Conservation (phyloP, 1,284 basidiomycete species). For the Abortiporus biennis region DNA sequence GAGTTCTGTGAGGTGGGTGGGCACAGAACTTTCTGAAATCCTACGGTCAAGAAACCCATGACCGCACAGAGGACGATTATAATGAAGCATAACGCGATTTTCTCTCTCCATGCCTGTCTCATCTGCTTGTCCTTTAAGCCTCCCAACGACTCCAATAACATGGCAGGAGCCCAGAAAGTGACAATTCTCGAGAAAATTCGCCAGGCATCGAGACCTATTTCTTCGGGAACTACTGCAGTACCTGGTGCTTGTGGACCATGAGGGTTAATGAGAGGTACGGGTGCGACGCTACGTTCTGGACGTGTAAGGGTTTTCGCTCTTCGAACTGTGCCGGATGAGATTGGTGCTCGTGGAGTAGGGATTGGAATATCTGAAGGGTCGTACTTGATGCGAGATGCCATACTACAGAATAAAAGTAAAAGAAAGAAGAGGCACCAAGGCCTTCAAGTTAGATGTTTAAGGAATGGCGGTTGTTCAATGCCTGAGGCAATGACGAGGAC, state of each 20-base stretch:
- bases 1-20: constrained; percentile 55
- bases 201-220: constrained; percentile 68
- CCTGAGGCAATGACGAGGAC: constrained; percentile 12
- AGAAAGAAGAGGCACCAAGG: constrained; percentile 14
- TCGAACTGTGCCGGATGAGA: constrained; percentile 52
- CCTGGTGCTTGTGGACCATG: constrained; percentile 35
- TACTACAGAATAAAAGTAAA: constrained; percentile 11
- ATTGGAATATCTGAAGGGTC: constrained; percentile 61
- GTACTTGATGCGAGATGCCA: constrained; percentile 15
- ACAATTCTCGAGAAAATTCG: constrained; percentile 71
- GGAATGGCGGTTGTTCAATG: constrained; percentile 10
- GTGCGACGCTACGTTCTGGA: constrained; percentile 91
- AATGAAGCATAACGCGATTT: constrained; percentile 89
- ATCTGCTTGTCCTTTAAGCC: constrained; percentile 77
- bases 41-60: constrained; percentile 93
- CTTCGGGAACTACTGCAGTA: constrained; percentile 23
- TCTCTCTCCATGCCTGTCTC: constrained; percentile 96
- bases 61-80: constrained; percentile 73
- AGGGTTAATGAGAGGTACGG: constrained; percentile 89
- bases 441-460: constrained; percentile 11
- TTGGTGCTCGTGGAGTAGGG: constrained; percentile 55
- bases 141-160: constrained; percentile 67
- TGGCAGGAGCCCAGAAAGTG: constrained; percentile 90
- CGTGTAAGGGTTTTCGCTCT: constrained; percentile 94
- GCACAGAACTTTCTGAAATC: constrained; percentile 90